These are phyloP conservation scores for Cytospora paraplurivora DNA, from an alignment of 2,329 filamentous ascomycete genomes.

Conservation along the genomic window DNA sequence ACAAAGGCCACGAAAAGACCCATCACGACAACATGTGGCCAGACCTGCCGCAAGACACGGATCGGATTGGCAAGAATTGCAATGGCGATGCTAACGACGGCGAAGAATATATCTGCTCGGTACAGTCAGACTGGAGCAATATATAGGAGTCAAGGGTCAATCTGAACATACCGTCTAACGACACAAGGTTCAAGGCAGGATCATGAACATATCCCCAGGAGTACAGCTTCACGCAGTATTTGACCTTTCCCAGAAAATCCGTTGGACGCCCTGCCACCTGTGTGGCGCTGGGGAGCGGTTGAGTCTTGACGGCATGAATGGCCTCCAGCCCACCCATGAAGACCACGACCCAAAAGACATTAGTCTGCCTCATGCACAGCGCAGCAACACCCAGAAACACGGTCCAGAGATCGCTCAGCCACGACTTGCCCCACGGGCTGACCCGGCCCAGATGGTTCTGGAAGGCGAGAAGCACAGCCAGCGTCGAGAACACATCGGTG, in stretches of 20 bases:
- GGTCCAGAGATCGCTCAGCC: conserved; percentile 46
- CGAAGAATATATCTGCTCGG: conserved; percentile 54
- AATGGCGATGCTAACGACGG: conserved; percentile 64
- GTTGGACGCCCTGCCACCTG: conserved; percentile 35
- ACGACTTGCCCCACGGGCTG: conserved; percentile 36
- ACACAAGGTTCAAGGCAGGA: conserved; percentile 48
- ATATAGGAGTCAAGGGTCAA: background rate
- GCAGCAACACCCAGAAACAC: conserved; percentile 64
- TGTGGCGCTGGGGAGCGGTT: conserved; percentile 33
- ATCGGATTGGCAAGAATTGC: conserved; percentile 55
- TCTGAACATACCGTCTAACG: conserved; percentile 51
- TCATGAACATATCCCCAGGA: conserved; percentile 59
- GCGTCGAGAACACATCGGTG: conserved; percentile 83
- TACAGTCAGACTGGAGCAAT: conserved; percentile 25
- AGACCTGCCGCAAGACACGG: conserved; percentile 50
- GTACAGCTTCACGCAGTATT: conserved; percentile 46
- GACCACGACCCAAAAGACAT: conserved; percentile 91
- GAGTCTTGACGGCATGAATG: conserved; percentile 52
- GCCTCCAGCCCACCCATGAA: conserved; percentile 68
- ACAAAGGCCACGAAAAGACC: conserved; percentile 74
- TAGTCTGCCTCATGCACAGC: conserved; percentile 86
- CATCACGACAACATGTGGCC: conserved; percentile 66
- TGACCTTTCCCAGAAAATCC: conserved; percentile 40
- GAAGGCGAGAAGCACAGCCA: conserved; percentile 73
- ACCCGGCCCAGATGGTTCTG: conserved; percentile 54